Percentiles rank a stretch among this genome's conserved stretches.
These are phyloP conservation scores for Rhamnella rubrinervis DNA, from an alignment of 331 rosid genomes.

Conservation along the genomic window DNA sequence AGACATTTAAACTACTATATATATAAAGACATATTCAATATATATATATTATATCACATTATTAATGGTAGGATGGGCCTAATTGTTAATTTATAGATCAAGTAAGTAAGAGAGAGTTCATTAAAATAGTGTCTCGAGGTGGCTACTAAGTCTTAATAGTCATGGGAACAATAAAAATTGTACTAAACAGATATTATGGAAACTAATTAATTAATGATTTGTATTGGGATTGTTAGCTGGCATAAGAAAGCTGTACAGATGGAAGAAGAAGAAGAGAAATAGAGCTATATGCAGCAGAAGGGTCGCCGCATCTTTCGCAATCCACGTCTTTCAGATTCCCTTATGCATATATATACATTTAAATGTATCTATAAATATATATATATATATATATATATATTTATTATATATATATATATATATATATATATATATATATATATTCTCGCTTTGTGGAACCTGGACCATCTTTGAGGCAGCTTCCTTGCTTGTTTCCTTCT, in stretches of 20 bases:
- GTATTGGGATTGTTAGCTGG: conserved; percentile 70
- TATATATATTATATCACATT: conserved; percentile 7
- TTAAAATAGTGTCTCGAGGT: background rate
- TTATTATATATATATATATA: too few species aligned
- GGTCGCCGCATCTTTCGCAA: conserved; percentile 71
- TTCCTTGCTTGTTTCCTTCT: conserved; percentile 45
- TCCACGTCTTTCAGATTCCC: conserved; percentile 70
- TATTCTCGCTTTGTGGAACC: conserved; percentile 12
- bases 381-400: too few species aligned
- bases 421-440: too few species aligned
- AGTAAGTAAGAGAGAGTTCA: too few species aligned
- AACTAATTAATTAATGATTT: background rate
- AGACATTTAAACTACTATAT: background rate
- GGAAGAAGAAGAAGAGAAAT: conserved; percentile 8
- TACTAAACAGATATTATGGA: conserved; percentile 4
- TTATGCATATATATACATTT: background rate
- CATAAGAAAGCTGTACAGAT: conserved; percentile 22
- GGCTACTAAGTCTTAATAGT: conserved; percentile 30
- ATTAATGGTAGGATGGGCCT: conserved; percentile 18
- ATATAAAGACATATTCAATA: conserved; percentile 2
- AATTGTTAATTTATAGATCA: background rate
- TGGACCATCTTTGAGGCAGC: conserved; percentile 17
- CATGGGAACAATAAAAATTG: conserved; percentile 28
- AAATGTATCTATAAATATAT: too few species aligned
- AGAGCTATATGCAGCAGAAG: conserved; percentile 39